Base-by-base conservation (phyloP, 1,284 basidiomycete species). In the Cryptococcus neoformans region DNA sequence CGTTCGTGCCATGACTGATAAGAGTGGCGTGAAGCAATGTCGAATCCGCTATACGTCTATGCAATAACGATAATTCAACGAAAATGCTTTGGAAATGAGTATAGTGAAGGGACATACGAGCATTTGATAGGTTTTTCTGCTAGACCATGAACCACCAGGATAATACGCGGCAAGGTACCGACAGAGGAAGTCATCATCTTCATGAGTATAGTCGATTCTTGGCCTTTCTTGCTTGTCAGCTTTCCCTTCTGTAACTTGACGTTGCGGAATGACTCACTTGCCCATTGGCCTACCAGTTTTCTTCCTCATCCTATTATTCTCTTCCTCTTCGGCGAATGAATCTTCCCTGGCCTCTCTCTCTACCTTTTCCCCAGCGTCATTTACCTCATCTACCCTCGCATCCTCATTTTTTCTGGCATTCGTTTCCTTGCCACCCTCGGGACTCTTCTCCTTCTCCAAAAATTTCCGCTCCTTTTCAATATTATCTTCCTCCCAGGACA, bases 101-200 rank as follows among this genome's bases (percentile, higher is more conserved):
- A 28, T 28, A 28, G 28, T 35, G 11, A 11, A n/a, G 42, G n/a
- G 16, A 62, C 67, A 48, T 36, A 74, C 74, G 56, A 76, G 52
- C 10, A 21, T 53, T 9, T 59, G 28, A 55, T 67, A 76, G 0
- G 74, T 76, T 59, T 74, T 74, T 4, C 70, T 56, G 44, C 67
- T 69, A 1, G 45, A 41, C 63, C 66, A 69, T n/a, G 68, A 62
- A 0, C 70, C 71, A 0, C 17, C 16, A 1, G 67, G 68, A 39
- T 69, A 54, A 49, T 60, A 57, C 0, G 55, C 60, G 1, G 73
- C 74, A 0, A 76, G 62, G 34, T 66, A 76, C 17, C 73, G 68
- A 47, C 63, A 67, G 4, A 76, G 59, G 46, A 75, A 73, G 38
- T 76, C 73, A 51, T 75, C 74, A 50, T 76, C 74, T 37, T 63